Evolutionary conservation across 768 basidiomycete genomes (phyloP).

Genomic region (Zangia roseola): DNA sequence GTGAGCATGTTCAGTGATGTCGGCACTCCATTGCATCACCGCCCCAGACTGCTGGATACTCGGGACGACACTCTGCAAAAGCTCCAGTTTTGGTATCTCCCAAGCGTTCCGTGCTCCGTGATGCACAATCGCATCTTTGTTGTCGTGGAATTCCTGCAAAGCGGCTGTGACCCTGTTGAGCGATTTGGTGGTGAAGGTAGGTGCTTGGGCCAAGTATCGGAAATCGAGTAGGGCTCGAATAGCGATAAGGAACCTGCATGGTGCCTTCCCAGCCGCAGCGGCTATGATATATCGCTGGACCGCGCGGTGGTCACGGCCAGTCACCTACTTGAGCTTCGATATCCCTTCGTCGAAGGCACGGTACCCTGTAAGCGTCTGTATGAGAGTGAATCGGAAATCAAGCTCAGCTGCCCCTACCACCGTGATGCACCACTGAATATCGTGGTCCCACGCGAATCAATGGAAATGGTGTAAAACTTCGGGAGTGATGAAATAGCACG

Average conservation of each 20-base stretch:
- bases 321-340: slow-evolving; percentile 40
- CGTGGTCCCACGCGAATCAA: too few relatives aligned
- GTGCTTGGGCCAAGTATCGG: slow-evolving; percentile 35
- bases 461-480: too few relatives aligned
- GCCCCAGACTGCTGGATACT: too few relatives aligned
- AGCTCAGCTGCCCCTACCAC: too few relatives aligned
- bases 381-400: slow-evolving; percentile 35
- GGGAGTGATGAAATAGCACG: slow-evolving; percentile 33
- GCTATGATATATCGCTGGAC: too few relatives aligned
- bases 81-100: too few relatives aligned
- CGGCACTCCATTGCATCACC: too few relatives aligned
- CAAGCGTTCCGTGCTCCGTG: too few relatives aligned
- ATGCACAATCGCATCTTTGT: too few relatives aligned
- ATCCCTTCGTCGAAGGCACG: slow-evolving; percentile 39
- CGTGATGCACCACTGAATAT: too few relatives aligned
- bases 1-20: neutral
- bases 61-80: too few relatives aligned
- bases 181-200: slow-evolving; percentile 21
- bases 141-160: neutral
- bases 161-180: slow-evolving; percentile 14
- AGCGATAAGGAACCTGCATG: slow-evolving; percentile 30
- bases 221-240: slow-evolving; percentile 39
- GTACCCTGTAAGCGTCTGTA: slow-evolving; percentile 37
- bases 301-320: too few relatives aligned
- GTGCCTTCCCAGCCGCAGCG: slow-evolving; percentile 35